Base-by-base conservation (phyloP, 208 protist species). In the Willaertia magna region DNA sequence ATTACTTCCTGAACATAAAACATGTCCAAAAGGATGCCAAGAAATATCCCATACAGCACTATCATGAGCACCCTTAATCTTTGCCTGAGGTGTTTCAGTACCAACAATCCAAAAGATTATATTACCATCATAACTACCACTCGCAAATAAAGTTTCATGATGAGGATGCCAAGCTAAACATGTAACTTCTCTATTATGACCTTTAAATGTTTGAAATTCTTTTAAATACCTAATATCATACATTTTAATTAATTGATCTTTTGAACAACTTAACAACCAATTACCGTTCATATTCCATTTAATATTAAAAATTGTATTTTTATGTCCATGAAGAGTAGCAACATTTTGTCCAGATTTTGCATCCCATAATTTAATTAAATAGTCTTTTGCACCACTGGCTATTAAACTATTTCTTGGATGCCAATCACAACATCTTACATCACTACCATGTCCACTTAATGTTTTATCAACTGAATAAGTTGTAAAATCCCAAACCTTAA, bases 21-120 rank as follows among this genome's bases (percentile, higher is more conserved):
- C 88, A 86, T 97, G 93, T 30, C 95, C 95, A 22, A 97, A 78
- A 26, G 95, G 95, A 85, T 97, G 95, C 94, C 93, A 97, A 40
- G 87, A 90, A 1, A 97, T 26, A 22, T 76, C 85, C 92, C 91
- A 95, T 34, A 97, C 88, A 75, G 86, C 76, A 4, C 40, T 67
- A 6, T 96, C 94, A 82, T 96, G 93, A 44, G 93, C 93, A 26
- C 78, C 61, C 1, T 74, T n/a, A n/a, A 89, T 84, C 30, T 48
- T 84, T 78, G 11, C 84, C 30, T n/a, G 78, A 86, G 48, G 84
- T 85, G 76, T 30, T 42, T 55, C 34, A 16, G 87, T 85, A 46
- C 90, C 92, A 1, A 91, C 91, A 11, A 93, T 76, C 94, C 94
- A 97, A 82, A 91, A 97, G 0, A 89, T 47, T 2, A 97, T 89